Percentiles rank a stretch among this genome's conserved stretches.
phyloP scores from a whole-genome alignment of 2,329 filamentous ascomycete species.

The Talaromyces sp. region DNA sequence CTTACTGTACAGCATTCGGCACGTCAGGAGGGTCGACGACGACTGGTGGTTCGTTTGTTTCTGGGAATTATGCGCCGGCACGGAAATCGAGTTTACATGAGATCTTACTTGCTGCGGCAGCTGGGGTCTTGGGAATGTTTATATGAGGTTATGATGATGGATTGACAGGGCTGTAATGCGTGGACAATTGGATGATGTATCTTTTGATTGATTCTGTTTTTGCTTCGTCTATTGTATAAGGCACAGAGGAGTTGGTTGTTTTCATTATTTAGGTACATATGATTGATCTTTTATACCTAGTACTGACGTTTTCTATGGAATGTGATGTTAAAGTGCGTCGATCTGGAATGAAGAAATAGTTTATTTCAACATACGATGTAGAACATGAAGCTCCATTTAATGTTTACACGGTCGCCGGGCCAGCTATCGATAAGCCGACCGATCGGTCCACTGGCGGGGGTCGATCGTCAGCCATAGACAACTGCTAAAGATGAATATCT shows the following conservation, averaged over 20 bases:
- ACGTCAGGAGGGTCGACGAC: conserved; percentile 25
- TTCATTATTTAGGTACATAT: not conserved
- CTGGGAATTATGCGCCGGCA: conserved; percentile 27
- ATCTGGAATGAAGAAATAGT: not conserved
- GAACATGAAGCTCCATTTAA: not conserved
- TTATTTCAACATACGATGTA: not conserved
- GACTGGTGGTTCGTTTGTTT: conserved; percentile 27
- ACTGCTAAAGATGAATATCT: not conserved
- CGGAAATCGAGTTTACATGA: conserved; percentile 44
- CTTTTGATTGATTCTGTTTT: not conserved
- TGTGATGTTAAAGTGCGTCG: not conserved
- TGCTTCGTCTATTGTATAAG: not conserved
- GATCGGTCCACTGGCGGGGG: not conserved
- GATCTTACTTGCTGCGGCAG: conserved; percentile 41
- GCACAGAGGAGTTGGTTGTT: not conserved
- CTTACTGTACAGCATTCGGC: conserved; percentile 45
- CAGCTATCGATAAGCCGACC: conserved; percentile 21
- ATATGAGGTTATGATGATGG: conserved; percentile 30
- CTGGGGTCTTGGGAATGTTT: conserved; percentile 49
- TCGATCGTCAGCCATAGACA: not conserved
- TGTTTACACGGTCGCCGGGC: conserved; percentile 21
- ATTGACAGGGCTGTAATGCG: not conserved
- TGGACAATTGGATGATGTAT: not conserved
- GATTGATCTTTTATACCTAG: not conserved
- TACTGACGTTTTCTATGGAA: not conserved